phyloP scores from a whole-genome alignment of 495 filamentous ascomycete genomes.

The Aspergillus diversus region DNA sequence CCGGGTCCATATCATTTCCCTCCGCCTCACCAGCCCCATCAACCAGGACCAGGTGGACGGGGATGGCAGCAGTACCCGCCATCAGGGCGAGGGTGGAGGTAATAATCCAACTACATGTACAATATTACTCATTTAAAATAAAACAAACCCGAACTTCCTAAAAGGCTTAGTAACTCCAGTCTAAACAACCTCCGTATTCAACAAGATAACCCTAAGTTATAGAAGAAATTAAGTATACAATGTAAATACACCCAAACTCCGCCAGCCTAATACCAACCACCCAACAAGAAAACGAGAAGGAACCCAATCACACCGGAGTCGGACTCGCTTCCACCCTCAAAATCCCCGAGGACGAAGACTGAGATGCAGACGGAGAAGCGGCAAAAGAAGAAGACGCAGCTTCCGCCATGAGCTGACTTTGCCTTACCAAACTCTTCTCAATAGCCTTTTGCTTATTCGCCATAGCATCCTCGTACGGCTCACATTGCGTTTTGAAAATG shows the following conservation, averaged over 20 bases:
- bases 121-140: background rate
- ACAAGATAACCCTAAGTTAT: background rate
- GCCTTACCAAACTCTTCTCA: background rate
- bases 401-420: background rate
- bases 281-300: background rate
- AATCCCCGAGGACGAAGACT: background rate
- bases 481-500: slow-evolving; percentile 26
- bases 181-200: background rate
- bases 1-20: slow-evolving; percentile 45
- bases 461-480: slow-evolving; percentile 33
- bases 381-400: background rate
- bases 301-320: background rate
- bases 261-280: background rate
- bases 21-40: slow-evolving; percentile 17
- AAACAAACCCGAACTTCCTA: background rate
- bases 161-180: background rate
- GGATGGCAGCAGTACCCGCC: background rate
- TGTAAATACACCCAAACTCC: too few species aligned
- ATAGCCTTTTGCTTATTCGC: slow-evolving; percentile 18
- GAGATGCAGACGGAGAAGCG: background rate
- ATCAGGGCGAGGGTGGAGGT: slow-evolving; percentile 4
- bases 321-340: too few species aligned
- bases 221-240: too few species aligned
- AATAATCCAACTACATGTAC: background rate
- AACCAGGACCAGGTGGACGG: background rate